Evolutionary conservation across 1,139 yeast species (phyloP).

Genomic region (Lodderomyces pseudojiufengensis): DNA sequence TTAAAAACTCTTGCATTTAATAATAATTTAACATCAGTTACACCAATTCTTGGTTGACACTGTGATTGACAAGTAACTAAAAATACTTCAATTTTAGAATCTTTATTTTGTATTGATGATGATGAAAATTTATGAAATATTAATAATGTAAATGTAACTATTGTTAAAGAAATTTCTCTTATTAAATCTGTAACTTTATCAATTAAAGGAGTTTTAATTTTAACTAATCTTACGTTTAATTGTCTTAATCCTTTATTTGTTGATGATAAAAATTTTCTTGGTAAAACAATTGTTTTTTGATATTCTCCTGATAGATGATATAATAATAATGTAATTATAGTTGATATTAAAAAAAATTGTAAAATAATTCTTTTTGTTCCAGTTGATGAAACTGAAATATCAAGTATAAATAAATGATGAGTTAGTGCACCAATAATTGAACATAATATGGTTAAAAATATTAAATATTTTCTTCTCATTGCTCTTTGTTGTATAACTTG

Average conservation of each 20-base stretch:
- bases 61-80: constrained; percentile 43
- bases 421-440: constrained; percentile 40
- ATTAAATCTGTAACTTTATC: constrained; percentile 50
- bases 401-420: constrained; percentile 37
- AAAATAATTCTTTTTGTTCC: constrained; percentile 44
- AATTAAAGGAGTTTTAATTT: constrained; percentile 56
- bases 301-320: constrained; percentile 90
- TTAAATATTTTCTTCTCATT: constrained; percentile 67
- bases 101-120: constrained; percentile 26
- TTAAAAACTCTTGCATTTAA: constrained; percentile 78
- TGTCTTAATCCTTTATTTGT: constrained; percentile 88
- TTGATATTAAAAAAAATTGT: constrained; percentile 64
- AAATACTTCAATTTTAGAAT: constrained; percentile 40
- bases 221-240: constrained; percentile 73
- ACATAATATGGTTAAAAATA: constrained; percentile 58
- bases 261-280: constrained; percentile 70
- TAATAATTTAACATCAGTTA: constrained; percentile 62
- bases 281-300: constrained; percentile 75
- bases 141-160: constrained; percentile 24
- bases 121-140: constrained; percentile 37
- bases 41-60: constrained; percentile 46
- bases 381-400: constrained; percentile 17
- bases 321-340: constrained; percentile 64
- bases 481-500: constrained; percentile 74
- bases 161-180: constrained; percentile 35